Conservation (phyloP, 2,329 filamentous ascomycete genomes). For the Fulvia fulva region DNA sequence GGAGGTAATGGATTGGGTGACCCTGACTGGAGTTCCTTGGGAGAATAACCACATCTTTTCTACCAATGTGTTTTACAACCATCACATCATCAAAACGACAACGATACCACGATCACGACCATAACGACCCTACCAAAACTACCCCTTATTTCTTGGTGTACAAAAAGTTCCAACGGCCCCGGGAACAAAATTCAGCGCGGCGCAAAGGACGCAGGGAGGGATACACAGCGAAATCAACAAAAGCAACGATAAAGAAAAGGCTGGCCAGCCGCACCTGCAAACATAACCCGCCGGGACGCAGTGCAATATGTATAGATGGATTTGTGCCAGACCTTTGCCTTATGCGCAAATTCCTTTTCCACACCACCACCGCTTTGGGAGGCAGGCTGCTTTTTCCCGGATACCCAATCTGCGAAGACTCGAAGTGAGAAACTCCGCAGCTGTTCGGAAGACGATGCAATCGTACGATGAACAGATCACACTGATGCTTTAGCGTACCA, state of each 20-base stretch:
- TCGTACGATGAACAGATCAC: slow-evolving; percentile 2
- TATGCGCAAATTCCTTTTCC: not conserved
- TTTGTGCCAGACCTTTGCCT: not conserved
- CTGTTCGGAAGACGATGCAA: not conserved
- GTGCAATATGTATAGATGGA: not conserved
- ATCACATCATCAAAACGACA: not conserved
- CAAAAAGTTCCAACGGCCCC: not conserved
- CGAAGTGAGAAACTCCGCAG: not conserved
- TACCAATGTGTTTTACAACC: not conserved
- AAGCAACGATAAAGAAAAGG: not conserved
- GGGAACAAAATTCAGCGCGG: slow-evolving; percentile 1
- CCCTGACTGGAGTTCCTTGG: not conserved
- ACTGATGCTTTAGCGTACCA: slow-evolving; percentile 1
- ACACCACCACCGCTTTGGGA: not conserved
- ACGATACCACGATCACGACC: slow-evolving; percentile 10
- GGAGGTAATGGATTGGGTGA: slow-evolving; percentile 13
- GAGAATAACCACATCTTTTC: not conserved
- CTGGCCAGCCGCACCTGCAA: not conserved
- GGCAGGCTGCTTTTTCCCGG: not conserved
- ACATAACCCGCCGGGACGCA: not conserved
- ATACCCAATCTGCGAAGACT: slow-evolving; percentile 10
- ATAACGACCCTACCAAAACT: slow-evolving; percentile 4
- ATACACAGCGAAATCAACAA: not conserved
- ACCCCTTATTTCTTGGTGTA: slow-evolving; percentile 3
- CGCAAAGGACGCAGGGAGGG: not conserved